Percentiles rank a stretch among this genome's conserved stretches.
These are phyloP conservation scores for Dimargaris xerosporica DNA, from an alignment of 192 early-diverging fungal species.

Conservation along the genomic window DNA sequence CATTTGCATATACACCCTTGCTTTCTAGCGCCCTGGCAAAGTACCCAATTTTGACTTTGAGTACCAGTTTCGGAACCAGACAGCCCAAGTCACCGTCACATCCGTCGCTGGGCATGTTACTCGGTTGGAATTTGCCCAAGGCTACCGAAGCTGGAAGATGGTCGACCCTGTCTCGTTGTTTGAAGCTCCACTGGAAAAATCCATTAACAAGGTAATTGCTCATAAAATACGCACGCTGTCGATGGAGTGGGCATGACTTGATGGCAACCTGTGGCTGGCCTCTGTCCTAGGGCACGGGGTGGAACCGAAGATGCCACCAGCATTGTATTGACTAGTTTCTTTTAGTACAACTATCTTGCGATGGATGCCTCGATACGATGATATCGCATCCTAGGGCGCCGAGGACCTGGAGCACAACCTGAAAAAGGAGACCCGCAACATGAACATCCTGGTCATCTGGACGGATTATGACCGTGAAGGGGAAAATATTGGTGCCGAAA, in stretches of 20 bases:
- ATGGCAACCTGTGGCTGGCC: too few relatives aligned
- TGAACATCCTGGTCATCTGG: slow-evolving; percentile 80
- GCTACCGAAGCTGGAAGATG: slow-evolving; percentile 43
- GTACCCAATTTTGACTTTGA: slow-evolving; percentile 62
- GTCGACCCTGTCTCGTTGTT: slow-evolving; percentile 49
- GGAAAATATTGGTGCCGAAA: slow-evolving; percentile 82
- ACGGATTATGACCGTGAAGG: slow-evolving; percentile 98
- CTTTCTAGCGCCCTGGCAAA: too few relatives aligned
- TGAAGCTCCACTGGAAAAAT: slow-evolving; percentile 41
- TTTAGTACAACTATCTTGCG: too few relatives aligned
- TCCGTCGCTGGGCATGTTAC: slow-evolving; percentile 67
- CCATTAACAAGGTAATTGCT: slow-evolving; percentile 19
- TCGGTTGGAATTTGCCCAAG: slow-evolving; percentile 44
- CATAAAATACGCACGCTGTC: too few relatives aligned
- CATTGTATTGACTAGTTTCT: too few relatives aligned
- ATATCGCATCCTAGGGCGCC: not conserved
- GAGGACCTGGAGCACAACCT: slow-evolving; percentile 49
- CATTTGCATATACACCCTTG: too few relatives aligned
- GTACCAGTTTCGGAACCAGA: slow-evolving; percentile 34
- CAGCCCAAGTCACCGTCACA: slow-evolving; percentile 62
- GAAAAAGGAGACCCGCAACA: slow-evolving; percentile 33
- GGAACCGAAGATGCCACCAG: too few relatives aligned
- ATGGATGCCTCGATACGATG: too few relatives aligned
- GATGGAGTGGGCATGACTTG: too few relatives aligned
- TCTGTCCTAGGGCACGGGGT: too few relatives aligned